Conservation (phyloP, 169 alveolate species). For the Fabrea salina region DNA sequence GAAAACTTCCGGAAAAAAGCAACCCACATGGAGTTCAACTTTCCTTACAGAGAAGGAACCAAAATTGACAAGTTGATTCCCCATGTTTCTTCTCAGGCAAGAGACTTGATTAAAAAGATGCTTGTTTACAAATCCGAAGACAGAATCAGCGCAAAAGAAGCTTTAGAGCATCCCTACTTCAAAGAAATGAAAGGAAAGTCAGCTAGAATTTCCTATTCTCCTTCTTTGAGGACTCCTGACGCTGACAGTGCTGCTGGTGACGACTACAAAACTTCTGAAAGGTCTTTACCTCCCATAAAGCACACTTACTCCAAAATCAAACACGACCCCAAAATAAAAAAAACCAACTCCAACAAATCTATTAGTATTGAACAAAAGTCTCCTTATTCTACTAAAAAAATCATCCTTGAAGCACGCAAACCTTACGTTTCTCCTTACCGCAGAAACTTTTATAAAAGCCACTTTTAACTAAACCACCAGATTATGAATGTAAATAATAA, state of each 20-base stretch:
- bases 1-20: slow-evolving; percentile 71
- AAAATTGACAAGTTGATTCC: slow-evolving; percentile 65
- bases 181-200: slow-evolving; percentile 27
- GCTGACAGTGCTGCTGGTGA: slow-evolving; percentile 32
- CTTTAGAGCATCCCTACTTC: slow-evolving; percentile 72
- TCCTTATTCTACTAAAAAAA: not conserved
- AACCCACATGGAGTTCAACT: slow-evolving; percentile 72
- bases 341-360: not conserved
- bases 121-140: slow-evolving; percentile 85
- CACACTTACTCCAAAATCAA: no score
- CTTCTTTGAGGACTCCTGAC: not conserved
- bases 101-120: slow-evolving; percentile 67
- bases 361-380: not conserved
- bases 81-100: slow-evolving; percentile 66
- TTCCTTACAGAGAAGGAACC: slow-evolving; percentile 70
- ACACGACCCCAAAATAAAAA: no score
- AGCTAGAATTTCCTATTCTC: no score
- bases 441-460: not conserved
- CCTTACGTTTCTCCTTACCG: not conserved
- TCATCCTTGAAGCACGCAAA: not conserved
- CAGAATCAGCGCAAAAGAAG: slow-evolving; percentile 86
- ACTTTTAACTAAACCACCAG: no score
- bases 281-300: no score
- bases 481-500: no score
- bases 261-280: no score